These are phyloP conservation scores for Marasmius sp. DNA, from an alignment of 1,284 basidiomycete species.

Conservation along the genomic window DNA sequence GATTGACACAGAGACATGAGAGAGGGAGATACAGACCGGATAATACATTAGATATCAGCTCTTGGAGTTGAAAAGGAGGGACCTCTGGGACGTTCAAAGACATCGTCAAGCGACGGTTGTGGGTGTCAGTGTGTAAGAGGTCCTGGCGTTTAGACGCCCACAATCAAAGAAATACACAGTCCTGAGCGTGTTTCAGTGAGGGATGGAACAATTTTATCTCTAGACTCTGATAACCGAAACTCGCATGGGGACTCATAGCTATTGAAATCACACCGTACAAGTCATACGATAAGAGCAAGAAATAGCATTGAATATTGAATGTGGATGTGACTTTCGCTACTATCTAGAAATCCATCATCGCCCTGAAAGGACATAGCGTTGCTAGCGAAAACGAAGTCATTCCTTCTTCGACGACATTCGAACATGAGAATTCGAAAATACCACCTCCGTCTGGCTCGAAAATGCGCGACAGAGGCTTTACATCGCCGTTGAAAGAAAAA, in stretches of 20 bases:
- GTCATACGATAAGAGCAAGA: too few species aligned
- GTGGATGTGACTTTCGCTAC: constrained; percentile 14
- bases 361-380: constrained; percentile 19
- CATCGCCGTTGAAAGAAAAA: background rate
- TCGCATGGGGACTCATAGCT: too few species aligned
- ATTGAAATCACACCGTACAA: too few species aligned
- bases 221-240: too few species aligned
- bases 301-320: too few species aligned
- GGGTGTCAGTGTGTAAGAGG: too few species aligned
- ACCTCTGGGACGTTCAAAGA: constrained; percentile 31
- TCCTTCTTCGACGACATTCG: constrained; percentile 15
- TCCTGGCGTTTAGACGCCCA: too few species aligned
- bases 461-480: background rate
- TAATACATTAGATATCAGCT: constrained; percentile 45
- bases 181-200: too few species aligned
- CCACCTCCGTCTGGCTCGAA: background rate
- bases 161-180: too few species aligned
- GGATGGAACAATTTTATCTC: too few species aligned
- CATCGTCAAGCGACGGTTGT: background rate
- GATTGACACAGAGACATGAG: background rate
- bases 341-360: constrained; percentile 19
- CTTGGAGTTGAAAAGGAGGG: constrained; percentile 60
- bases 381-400: constrained; percentile 25
- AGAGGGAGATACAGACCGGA: constrained; percentile 24
- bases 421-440: background rate